Evolutionary conservation across 1,284 basidiomycete genomes (phyloP), one percentile per base, ranked within the genome.

Genomic region (Sporisorium reilianum): DNA sequence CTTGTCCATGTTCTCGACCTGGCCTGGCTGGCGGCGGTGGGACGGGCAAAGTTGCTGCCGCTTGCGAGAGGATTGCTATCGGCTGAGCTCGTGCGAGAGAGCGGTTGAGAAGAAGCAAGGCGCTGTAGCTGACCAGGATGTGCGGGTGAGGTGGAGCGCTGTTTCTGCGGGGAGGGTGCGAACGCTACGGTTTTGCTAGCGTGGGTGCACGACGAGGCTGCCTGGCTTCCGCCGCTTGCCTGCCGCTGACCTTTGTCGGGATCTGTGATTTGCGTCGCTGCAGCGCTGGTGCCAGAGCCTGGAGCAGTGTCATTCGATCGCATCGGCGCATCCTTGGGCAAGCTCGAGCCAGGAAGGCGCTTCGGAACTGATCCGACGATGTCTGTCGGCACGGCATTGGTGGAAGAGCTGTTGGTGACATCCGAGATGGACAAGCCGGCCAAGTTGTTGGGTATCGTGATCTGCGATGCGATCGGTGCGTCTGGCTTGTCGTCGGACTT

Each of bases 121-220:
- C 48, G 60, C 22, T 60, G 34, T 7, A 45, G 11, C 10, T 53
- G 34, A 9, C 18, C 34, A 9, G 36, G 11, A 1, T 46, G 58
- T 20, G 65, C 52, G 2, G 73, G 64, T 34, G 56, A 64, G 0
- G 41, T 52, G 23, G 69, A 63, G 6, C 64, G 59, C 55, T 66
- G 65, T 60, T 81, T 81, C 45, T 78, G 78, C 23, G 79, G 79
- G 5, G 79, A 81, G 12, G 79, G 79, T n/a, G 79, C 79, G 36
- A 81, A 81, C 8, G 78, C 79, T 16, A 81, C 78, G 5, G 73
- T 60, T 50, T 77, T 81, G 41, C 38, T 49, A 23, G 28, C 62
- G 11, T 55, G 49, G 0, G 66, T 48, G 1, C 46, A 48, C 12
- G 55, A 45, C 18, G 45, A 53, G 30, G 57, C 66, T 3, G 23